Evolutionary conservation across 2,329 filamentous ascomycete species (phyloP).

Genomic region (Aspergillus pseudoviridinutans): DNA sequence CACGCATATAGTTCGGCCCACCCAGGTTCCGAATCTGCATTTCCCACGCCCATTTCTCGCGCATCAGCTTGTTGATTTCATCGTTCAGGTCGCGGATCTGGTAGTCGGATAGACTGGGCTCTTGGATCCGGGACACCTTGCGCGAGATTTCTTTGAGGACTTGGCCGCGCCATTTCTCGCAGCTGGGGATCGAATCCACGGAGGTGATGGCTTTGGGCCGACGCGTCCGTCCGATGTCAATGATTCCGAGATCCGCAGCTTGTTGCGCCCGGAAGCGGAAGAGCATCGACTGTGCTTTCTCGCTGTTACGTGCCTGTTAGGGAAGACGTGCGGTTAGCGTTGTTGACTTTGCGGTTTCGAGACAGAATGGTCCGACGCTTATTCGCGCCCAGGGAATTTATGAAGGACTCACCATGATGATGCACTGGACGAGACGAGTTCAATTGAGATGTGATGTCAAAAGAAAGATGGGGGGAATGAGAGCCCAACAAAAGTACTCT

Average conservation of each 20-base stretch:
- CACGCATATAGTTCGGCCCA: conserved; percentile 95
- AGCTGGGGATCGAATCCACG: conserved; percentile 75
- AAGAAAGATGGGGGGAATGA: conserved; percentile 17
- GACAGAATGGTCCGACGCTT: not conserved
- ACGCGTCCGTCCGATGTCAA: conserved; percentile 84
- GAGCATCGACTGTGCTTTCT: conserved; percentile 99
- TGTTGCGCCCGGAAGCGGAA: conserved; percentile 98
- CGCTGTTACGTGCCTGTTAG: conserved; percentile 81
- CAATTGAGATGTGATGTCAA: conserved; percentile 8
- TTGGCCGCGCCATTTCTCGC: conserved; percentile 97
- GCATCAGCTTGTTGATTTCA: conserved; percentile 98
- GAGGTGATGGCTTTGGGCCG: conserved; percentile 89
- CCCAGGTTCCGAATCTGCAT: conserved; percentile 90
- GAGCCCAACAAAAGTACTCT: conserved; percentile 5
- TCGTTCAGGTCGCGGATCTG: conserved; percentile 98
- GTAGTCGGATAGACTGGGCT: conserved; percentile 84
- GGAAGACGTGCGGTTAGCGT: conserved; percentile 16
- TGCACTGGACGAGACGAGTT: conserved; percentile 14
- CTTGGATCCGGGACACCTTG: conserved; percentile 95
- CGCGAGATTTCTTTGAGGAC: conserved; percentile 95
- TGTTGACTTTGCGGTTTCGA: not conserved
- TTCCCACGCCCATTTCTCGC: conserved; percentile 99
- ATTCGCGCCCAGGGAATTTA: not conserved
- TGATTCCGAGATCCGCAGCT: conserved; percentile 91
- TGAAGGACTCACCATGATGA: conserved; percentile 27